Conservation (phyloP, 805 yeast genomes). For the Yamadazyma ubonensis region DNA sequence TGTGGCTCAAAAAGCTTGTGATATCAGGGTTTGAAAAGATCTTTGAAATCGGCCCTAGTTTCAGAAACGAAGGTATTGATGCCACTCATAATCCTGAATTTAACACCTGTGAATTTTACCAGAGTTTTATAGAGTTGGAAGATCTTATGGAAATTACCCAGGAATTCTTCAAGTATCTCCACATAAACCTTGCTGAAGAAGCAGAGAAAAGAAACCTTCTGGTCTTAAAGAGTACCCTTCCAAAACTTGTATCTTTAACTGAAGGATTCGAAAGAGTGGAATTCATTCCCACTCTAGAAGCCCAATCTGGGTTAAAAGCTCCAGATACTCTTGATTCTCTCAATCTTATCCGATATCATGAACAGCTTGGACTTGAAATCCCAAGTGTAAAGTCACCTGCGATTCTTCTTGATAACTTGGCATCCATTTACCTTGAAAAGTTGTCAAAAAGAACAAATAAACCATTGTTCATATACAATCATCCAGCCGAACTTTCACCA, state of each 20-base stretch:
- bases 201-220: conserved; percentile 13
- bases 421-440: conserved; percentile 64
- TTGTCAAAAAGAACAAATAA: conserved; percentile 18
- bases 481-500: conserved; percentile 85
- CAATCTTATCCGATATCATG: conserved; percentile 41
- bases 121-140: conserved; percentile 62
- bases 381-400: conserved; percentile 50
- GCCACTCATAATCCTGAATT: conserved; percentile 94
- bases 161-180: conserved; percentile 46
- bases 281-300: conserved; percentile 64
- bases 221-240: conserved; percentile 16
- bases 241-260: conserved; percentile 17
- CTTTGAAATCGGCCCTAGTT: conserved; percentile 81
- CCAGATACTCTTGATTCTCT: conserved; percentile 46
- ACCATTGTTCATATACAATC: conserved; percentile 78
- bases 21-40: conserved; percentile 84
- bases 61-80: conserved; percentile 92
- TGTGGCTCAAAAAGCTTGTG: conserved; percentile 84
- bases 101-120: conserved; percentile 86
- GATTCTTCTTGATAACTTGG: conserved; percentile 63
- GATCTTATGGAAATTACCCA: conserved; percentile 69
- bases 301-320: conserved; percentile 45
- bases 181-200: conserved; percentile 19
- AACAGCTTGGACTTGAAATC: conserved; percentile 31
- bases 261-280: conserved; percentile 45